These are phyloP conservation scores for Candida coquimbonensis DNA, from an alignment of 805 yeast species.

Conservation along the genomic window DNA sequence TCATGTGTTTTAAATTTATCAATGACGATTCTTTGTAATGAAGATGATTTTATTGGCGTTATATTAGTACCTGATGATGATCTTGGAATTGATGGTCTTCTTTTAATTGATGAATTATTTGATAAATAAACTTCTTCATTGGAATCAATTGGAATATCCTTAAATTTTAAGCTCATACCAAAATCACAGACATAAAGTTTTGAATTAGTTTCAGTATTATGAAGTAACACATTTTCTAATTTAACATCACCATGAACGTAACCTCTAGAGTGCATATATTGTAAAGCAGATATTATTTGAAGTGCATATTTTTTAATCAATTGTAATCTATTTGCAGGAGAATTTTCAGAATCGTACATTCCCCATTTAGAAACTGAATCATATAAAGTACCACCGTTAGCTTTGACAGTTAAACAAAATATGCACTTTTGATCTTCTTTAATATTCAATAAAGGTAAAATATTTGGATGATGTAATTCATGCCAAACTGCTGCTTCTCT, in stretches of 20 bases:
- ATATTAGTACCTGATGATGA: conserved; percentile 25
- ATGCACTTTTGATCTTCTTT: conserved; percentile 55
- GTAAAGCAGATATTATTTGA: conserved; percentile 55
- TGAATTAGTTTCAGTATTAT: conserved; percentile 34
- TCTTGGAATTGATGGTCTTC: conserved; percentile 27
- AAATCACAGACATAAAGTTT: conserved; percentile 71
- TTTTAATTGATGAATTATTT: conserved; percentile 10
- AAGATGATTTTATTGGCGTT: conserved; percentile 5
- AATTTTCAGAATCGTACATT: conserved; percentile 24
- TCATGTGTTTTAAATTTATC: conserved; percentile 26
- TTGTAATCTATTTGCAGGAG: conserved; percentile 28
- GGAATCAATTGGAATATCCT: conserved; percentile 5
- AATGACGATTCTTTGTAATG: conserved; percentile 19
- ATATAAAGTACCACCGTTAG: conserved; percentile 74
- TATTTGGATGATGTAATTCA: conserved; percentile 52
- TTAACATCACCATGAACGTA: conserved; percentile 72
- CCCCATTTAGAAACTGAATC: conserved; percentile 73
- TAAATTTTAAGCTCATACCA: conserved; percentile 58
- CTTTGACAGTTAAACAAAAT: conserved; percentile 64
- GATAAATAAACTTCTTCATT: conserved; percentile 15
- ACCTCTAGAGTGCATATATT: conserved; percentile 56
- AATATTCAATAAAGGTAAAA: conserved; percentile 56
- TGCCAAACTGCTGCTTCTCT: conserved; percentile 78
- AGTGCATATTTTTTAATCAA: conserved; percentile 32
- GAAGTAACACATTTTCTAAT: conserved; percentile 62